Base-by-base conservation (phyloP, 1,139 yeast genomes). In the Suhomyces panamericanus region DNA sequence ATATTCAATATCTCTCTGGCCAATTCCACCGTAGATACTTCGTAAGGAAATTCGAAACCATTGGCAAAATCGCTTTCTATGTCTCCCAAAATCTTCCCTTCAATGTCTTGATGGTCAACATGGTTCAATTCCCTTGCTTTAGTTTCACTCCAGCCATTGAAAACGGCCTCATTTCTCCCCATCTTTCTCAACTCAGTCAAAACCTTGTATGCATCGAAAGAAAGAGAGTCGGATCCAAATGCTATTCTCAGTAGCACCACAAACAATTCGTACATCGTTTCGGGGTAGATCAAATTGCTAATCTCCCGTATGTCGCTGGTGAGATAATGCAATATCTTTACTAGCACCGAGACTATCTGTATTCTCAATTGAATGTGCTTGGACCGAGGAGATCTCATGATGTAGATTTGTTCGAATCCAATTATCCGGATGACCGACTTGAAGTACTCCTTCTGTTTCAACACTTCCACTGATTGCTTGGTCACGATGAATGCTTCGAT, bases 1-100 rank as follows among this genome's bases (percentile, higher is more conserved):
- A 75, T 74, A 44, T 85, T 90, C 46, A 89, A 67, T 17, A 89
- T 77, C 52, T 84, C 89, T 53, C 90, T 73, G 0, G 95, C 83
- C 56, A 84, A 64, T 54, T 84, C 90, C 37, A 85, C 78, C 16
- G 84, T 80, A 42, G 80, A 82, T 42, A 75, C 76, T 48, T 80
- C 85, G 59, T 83, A 85, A 4, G 80, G 77, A 49, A 80, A 76
- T 53, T 83, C 89, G 15, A 82, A 58, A 2, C 87, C 87, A 56
- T 82, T 81, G 39, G 81, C 68, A 44, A 59, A 67, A 34, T 73
- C 76, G 43, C 69, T 62, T 53, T 74, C 78, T 3, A 65, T 54
- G 35, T 64, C 65, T 6, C 73, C 70, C 38, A 63, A 49, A 22
- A 44, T 20, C 30, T 54, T 48, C 8, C 58, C 54, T 29, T 37